phyloP scores from a whole-genome alignment of 1,139 yeast species.

The Magnusiomyces tetraspermus region DNA sequence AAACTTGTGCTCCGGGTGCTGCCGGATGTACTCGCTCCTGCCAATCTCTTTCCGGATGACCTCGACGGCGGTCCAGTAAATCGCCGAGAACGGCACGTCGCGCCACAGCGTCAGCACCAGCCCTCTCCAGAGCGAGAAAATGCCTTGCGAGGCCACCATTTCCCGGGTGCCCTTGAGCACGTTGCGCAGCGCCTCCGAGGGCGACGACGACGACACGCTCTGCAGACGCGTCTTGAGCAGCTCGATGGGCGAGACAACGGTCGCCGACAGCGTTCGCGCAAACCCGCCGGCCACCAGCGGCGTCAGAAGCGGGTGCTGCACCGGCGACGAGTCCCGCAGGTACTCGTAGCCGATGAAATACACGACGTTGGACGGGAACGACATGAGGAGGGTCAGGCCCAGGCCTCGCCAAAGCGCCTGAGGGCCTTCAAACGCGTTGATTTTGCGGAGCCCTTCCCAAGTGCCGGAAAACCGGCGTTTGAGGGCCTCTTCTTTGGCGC shows the following conservation, averaged over 20 bases:
- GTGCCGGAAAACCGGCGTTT: slow-evolving; percentile 44
- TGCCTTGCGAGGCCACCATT: slow-evolving; percentile 51
- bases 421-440: slow-evolving; percentile 63
- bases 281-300: slow-evolving; percentile 81
- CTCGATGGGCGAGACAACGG: slow-evolving; percentile 81
- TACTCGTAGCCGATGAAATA: slow-evolving; percentile 92
- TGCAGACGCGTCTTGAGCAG: slow-evolving; percentile 80
- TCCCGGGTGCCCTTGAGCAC: slow-evolving; percentile 45
- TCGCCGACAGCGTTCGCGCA: slow-evolving; percentile 78
- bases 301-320: slow-evolving; percentile 44
- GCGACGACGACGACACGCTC: slow-evolving; percentile 41
- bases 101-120: slow-evolving; percentile 84
- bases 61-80: slow-evolving; percentile 74
- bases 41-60: slow-evolving; percentile 23
- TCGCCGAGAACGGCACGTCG: slow-evolving; percentile 93
- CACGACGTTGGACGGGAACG: slow-evolving; percentile 85
- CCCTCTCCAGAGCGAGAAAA: slow-evolving; percentile 67
- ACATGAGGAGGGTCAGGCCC: slow-evolving; percentile 74
- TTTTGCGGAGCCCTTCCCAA: slow-evolving; percentile 59
- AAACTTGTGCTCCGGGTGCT: slow-evolving; percentile 45
- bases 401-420: slow-evolving; percentile 84
- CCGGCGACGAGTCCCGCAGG: slow-evolving; percentile 64
- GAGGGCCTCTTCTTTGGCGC: slow-evolving; percentile 31
- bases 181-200: slow-evolving; percentile 30
- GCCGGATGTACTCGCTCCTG: slow-evolving; percentile 19